Percentiles rank a stretch among this genome's conserved stretches.
Evolutionary conservation across 805 yeast genomes (phyloP).

Genomic region (Ogataea minuta): DNA sequence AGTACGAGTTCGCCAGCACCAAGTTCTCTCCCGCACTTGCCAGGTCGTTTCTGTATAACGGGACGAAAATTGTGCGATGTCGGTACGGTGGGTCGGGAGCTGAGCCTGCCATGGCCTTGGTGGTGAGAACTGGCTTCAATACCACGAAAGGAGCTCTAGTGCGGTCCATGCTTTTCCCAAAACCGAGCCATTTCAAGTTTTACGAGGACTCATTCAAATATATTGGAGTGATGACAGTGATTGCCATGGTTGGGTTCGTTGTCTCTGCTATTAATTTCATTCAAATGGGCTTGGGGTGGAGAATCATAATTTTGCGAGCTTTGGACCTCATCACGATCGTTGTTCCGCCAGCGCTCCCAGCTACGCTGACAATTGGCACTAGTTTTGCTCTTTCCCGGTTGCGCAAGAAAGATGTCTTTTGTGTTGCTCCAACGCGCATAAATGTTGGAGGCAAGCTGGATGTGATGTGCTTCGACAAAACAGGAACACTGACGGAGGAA

Average conservation of each 20-base stretch:
- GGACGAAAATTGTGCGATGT: slow-evolving; percentile 85
- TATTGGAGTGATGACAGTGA: slow-evolving; percentile 87
- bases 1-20: slow-evolving; percentile 53
- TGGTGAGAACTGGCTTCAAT: slow-evolving; percentile 84
- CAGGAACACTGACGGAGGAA: slow-evolving; percentile 97
- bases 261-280: slow-evolving; percentile 83
- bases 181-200: slow-evolving; percentile 89
- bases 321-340: slow-evolving; percentile 93
- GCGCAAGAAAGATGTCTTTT: slow-evolving; percentile 66
- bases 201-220: slow-evolving; percentile 93
- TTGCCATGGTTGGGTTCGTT: slow-evolving; percentile 82
- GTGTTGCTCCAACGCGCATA: slow-evolving; percentile 92
- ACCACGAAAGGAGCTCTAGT: slow-evolving; percentile 94
- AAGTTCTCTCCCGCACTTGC: slow-evolving; percentile 65
- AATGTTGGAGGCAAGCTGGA: slow-evolving; percentile 96
- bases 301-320: slow-evolving; percentile 79
- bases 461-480: slow-evolving; percentile 89
- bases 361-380: slow-evolving; percentile 94
- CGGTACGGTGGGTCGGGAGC: slow-evolving; percentile 57
- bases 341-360: slow-evolving; percentile 98
- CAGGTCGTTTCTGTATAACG: slow-evolving; percentile 76
- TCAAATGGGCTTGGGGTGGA: slow-evolving; percentile 65
- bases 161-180: slow-evolving; percentile 95
- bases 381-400: slow-evolving; percentile 84
- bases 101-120: slow-evolving; percentile 84